A percentile compares a stretch with the other conserved stretches of the same genome.
These are phyloP conservation scores for Botryotinia convoluta DNA, from an alignment of 2,329 filamentous ascomycete species.

Conservation along the genomic window DNA sequence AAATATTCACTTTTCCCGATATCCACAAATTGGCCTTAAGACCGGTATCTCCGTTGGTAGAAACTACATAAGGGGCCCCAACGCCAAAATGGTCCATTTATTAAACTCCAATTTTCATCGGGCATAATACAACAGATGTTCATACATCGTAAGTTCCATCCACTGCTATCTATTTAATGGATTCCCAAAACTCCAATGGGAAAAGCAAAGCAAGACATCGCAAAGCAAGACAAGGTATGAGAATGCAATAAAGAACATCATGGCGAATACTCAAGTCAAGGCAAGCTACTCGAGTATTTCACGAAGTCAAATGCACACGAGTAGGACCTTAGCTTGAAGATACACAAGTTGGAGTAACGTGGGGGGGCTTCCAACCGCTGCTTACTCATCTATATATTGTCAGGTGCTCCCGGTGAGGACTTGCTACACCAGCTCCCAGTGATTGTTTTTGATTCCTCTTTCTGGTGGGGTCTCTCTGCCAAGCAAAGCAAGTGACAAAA, in stretches of 20 bases:
- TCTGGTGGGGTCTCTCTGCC: neutral
- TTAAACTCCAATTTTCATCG: neutral
- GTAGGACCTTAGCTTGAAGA: neutral
- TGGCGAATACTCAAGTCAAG: neutral
- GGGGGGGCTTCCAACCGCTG: neutral
- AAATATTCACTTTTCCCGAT: neutral
- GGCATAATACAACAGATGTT: neutral
- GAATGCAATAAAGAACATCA: neutral
- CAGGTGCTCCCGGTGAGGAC: neutral
- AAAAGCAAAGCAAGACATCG: neutral
- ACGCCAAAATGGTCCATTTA: neutral
- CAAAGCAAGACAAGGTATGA: neutral
- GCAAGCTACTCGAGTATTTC: neutral
- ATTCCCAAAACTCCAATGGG: neutral
- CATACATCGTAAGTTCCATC: neutral
- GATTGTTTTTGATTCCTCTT: neutral
- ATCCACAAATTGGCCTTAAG: neutral
- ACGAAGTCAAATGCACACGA: neutral
- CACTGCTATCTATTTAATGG: neutral
- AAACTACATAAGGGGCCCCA: neutral
- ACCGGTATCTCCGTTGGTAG: neutral
- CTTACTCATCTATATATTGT: neutral
- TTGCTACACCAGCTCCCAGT: neutral
- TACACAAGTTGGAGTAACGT: neutral
- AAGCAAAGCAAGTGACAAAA: neutral